Base-by-base conservation (phyloP, 1,284 basidiomycete species). In the Rhodotorula sp. region DNA sequence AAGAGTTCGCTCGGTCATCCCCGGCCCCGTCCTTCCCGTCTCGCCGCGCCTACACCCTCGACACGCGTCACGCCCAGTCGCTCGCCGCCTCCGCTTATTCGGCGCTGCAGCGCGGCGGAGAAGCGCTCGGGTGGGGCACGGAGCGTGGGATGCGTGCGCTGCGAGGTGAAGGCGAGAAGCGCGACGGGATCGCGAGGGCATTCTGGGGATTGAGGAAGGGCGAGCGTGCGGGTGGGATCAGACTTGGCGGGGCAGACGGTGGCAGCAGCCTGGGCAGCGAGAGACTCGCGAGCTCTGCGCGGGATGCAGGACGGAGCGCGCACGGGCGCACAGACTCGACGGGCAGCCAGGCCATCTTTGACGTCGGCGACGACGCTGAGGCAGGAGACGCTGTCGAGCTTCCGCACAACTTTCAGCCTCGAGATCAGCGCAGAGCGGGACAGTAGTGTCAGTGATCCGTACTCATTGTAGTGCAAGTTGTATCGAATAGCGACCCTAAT, bases 131-230 rank as follows among this genome's bases (percentile, higher is more conserved):
- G 17, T 64, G 66, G 70, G 55, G 52, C 16, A 27, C 42, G 17
- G 48, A 34, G 12, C 48, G 57, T n/a, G 27, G 46, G 25, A 54
- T 61, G 45, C 44, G 27, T 17, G 45, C 45, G 17, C 25, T 48
- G 17, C 14, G 58, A 19, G 44, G 52, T 14, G 41, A 45, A 12
- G 61, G 61, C 7, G 50, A 60, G 10, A 60, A 56, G 42, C 19
- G 52, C 7, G 66, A 49, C 8, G 71, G 71, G n/a, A 63, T 72
- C 7, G 67, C 64, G 10, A 50, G 54, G 16, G 61, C 58, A 53
- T 72, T 72, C 27, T 72, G 71, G 71, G 71, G 71, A 2, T 4
- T 70, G 1, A 34, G 67, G 46, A 50, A 46, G 41, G 21, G 46
- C 52, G 67, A 72, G 16, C 46, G 67, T 34, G 52, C 46, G 42